A percentile compares a stretch with the other conserved stretches of the same genome.
phyloP scores from a whole-genome alignment of 768 basidiomycete genomes.

The Lepiota subincarnata region DNA sequence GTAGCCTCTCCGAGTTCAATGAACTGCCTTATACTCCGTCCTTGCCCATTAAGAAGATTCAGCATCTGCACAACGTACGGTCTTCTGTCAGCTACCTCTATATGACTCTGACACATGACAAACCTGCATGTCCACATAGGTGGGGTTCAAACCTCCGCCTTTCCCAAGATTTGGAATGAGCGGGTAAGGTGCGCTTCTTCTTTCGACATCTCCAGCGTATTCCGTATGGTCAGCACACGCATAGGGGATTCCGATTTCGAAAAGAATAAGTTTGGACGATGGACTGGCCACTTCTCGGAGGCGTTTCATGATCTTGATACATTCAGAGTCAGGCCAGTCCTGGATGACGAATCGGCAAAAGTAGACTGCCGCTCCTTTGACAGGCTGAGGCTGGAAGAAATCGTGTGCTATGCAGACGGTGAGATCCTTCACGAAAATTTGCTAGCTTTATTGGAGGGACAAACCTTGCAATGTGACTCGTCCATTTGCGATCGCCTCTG shows the following conservation, averaged over 20 bases:
- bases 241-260: slow-evolving; percentile 31
- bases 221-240: slow-evolving; percentile 12
- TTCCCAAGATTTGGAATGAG: no score
- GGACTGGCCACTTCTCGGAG: slow-evolving; percentile 29
- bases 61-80: no score
- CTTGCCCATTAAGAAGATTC: no score
- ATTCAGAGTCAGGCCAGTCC: slow-evolving; percentile 33
- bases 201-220: background rate
- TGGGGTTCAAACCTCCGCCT: no score
- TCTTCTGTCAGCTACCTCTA: no score
- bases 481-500: slow-evolving; percentile 15
- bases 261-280: slow-evolving; percentile 31
- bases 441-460: background rate
- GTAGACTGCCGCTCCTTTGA: slow-evolving; percentile 31
- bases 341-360: slow-evolving; percentile 33
- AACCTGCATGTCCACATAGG: no score
- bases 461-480: slow-evolving; percentile 18
- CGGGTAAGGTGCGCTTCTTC: no score
- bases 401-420: slow-evolving; percentile 21
- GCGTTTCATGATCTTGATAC: slow-evolving; percentile 25
- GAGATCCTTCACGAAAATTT: background rate
- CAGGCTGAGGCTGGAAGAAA: slow-evolving; percentile 35
- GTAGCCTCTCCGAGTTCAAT: no score
- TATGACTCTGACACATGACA: no score
- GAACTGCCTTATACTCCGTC: no score